Base-by-base conservation (phyloP, 331 rosid species). In the Saraca asoca region DNA sequence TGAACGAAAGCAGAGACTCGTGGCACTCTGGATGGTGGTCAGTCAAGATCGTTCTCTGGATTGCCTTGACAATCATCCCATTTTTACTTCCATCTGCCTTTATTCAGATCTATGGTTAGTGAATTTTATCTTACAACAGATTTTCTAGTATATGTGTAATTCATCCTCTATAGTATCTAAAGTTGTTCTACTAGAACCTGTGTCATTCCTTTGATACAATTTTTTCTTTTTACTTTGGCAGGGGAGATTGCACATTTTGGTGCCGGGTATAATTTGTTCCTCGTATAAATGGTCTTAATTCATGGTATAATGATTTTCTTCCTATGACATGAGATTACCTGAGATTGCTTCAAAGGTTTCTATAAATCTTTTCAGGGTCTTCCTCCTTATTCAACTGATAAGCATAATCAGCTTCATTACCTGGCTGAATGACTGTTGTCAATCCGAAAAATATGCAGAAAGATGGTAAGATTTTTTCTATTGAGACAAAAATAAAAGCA, bases 21-120 rank as follows among this genome's bases (percentile, higher is more conserved):
- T 94, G 97, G 99, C 99, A 94, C 69, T 94, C 99, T 12, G 96
- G 99, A 72, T 94, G 97, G 97, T 94, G 99, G 99, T 85, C 85
- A 54, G 78, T 79, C 18, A 94, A 94, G 82, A 83, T 85, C 62
- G 74, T 82, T 71, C 74, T 94, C 13, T 80, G 86, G 89, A 35
- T 81, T 9, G 53, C 54, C n/a, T 64, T 83, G 50, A 78, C 80
- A 19, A 70, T 88, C n/a, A 74, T 90, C 79, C 85, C 99, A 37
- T 90, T 94, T 85, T 70, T 90, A 62, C 96, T 94, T 41, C 99
- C 99, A 74, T 45, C 91, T 41, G 45, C 37, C 4, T 12, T 90
- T 55, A 94, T 94, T 80, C 83, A 87, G 68, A 63, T 90, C 55
- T 94, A 94, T 77, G 99, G 99, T 94, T 60, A 51, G 97, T 82